Base-by-base conservation (phyloP, 2,329 filamentous ascomycete genomes). In the Cladosporium sp. region DNA sequence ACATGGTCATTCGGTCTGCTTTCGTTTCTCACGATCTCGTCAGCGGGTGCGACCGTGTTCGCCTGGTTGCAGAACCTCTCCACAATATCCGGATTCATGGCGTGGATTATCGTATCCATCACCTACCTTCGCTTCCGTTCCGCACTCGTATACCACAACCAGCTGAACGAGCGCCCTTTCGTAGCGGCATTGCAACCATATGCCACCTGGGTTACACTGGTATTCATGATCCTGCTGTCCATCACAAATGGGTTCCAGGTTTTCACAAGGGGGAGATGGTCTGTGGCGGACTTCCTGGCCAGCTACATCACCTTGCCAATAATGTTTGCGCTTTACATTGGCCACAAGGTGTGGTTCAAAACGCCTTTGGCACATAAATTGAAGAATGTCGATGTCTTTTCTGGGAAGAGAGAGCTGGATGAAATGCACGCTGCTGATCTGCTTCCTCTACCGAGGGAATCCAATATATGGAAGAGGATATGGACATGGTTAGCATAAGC, bases 211-310 rank as follows among this genome's bases (percentile, higher is more conserved):
- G 74, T 81, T 39, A 78, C 75, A 0, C 71, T 85, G 0, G 56
- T 75, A 5, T 65, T 84, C 20, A 77, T 82, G 15, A 70, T 72
- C 17, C 63, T 80, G 5, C 73, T 83, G 43, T 78, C 84, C 52
- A 62, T 85, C 22, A 83, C 84, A 40, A 91, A 88, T 3, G 83
- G 84, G 38, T 78, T 75, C 60, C 69, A 70, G 45, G 88, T 88
- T 0, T 91, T 91, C 64, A 76, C 73, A 2, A 58, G 20, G 4
- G 42, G 60, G 25, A 50, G 39, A 30, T 82, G 78, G 71, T 70
- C 64, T 49, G 75, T 73, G 1, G 82, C 86, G 12, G 78, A 81
- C 65, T 88, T 88, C 65, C 82, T 88, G 47, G 85, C 82, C 59
- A 65, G 60, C 30, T 84, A 88, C 65, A 78, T 88, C 38, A 83